Conservation (phyloP, 108 stramenopile species). For the Discostella pseudostelligera region DNA sequence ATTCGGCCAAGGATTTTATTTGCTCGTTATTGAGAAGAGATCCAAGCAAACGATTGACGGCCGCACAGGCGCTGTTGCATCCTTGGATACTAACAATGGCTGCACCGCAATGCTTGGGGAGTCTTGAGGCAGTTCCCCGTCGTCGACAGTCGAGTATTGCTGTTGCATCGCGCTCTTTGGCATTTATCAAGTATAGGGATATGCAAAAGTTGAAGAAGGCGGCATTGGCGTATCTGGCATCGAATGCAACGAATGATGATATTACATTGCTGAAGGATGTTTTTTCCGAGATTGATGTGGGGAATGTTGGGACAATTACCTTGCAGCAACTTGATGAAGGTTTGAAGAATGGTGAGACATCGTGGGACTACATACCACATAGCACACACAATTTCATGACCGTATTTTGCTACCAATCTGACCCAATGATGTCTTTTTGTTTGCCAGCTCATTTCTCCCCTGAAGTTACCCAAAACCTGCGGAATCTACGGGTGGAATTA, state of each 20-base stretch:
- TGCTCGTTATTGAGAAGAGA: constrained; percentile 58
- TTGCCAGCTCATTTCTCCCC: constrained; percentile 24
- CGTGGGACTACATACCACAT: too few relatives aligned
- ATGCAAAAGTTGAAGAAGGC: constrained; percentile 88
- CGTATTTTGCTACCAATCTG: too few relatives aligned
- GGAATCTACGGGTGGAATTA: constrained; percentile 59
- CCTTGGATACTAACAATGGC: constrained; percentile 66
- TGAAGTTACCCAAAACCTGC: constrained; percentile 31
- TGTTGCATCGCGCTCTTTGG: constrained; percentile 38
- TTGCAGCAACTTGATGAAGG: constrained; percentile 75
- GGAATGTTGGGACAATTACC: constrained; percentile 70
- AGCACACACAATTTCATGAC: too few relatives aligned
- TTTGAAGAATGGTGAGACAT: constrained; percentile 45
- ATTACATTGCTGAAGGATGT: constrained; percentile 71
- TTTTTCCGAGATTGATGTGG: constrained; percentile 68
- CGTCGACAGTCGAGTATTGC: constrained; percentile 18
- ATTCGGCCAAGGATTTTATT: constrained; percentile 75
- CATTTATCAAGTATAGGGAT: constrained; percentile 72
- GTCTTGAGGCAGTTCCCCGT: not conserved
- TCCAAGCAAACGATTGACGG: constrained; percentile 70
- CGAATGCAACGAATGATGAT: constrained; percentile 73
- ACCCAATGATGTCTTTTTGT: not conserved
- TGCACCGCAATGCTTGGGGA: not conserved
- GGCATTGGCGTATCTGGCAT: constrained; percentile 79
- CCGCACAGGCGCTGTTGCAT: constrained; percentile 69